Conservation (phyloP, 129 eudicot genomes). For the Logfia minima region DNA sequence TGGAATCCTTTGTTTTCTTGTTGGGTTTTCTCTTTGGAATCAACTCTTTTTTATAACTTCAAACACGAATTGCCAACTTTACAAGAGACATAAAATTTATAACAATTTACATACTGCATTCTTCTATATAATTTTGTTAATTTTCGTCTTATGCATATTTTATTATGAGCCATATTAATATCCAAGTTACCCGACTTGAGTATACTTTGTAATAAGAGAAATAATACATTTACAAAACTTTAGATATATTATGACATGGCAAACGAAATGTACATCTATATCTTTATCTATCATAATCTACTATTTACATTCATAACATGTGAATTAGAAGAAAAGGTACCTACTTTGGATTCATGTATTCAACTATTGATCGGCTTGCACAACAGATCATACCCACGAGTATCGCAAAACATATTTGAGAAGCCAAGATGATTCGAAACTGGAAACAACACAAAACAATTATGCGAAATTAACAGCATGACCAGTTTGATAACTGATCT, state of each 20-base stretch:
- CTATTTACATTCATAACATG: slow-evolving; percentile 13
- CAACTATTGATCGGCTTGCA: slow-evolving; percentile 22
- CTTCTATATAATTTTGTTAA: not conserved
- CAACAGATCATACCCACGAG: not conserved
- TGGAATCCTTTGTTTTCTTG: slow-evolving; percentile 31
- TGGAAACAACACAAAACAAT: slow-evolving; percentile 2
- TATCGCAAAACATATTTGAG: not conserved
- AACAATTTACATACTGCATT: not conserved
- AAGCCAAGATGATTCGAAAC: not conserved
- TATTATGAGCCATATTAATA: not conserved
- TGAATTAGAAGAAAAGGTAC: slow-evolving; percentile 1
- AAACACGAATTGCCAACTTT: slow-evolving; percentile 22
- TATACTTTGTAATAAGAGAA: not conserved
- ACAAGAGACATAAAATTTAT: not conserved
- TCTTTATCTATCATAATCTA: not conserved
- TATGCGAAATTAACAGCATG: not conserved
- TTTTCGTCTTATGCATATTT: not conserved
- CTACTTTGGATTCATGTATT: slow-evolving; percentile 2
- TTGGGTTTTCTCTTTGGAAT: slow-evolving; percentile 28
- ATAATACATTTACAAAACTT: no score
- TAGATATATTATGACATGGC: no score
- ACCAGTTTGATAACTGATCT: not conserved
- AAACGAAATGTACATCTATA: no score
- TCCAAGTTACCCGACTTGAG: not conserved
- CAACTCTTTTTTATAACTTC: slow-evolving; percentile 17